A percentile compares a stretch with the other conserved stretches of the same genome.
Conservation (phyloP, 2,329 filamentous ascomycete species). For the Pseudopithomyces chartarum region DNA sequence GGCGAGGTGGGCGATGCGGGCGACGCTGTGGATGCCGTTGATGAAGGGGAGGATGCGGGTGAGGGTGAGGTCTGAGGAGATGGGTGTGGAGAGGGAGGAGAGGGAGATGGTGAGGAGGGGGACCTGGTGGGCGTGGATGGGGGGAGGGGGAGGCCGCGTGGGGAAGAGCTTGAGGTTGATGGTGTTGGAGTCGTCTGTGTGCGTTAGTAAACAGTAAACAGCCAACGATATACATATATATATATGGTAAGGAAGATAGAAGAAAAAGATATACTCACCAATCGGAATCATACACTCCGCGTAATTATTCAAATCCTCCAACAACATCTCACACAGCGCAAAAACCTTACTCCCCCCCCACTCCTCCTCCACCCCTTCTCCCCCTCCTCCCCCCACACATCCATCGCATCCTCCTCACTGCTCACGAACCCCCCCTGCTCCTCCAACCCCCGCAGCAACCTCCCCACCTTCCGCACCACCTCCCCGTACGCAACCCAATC, state of each 20-base stretch:
- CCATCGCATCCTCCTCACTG: constrained; percentile 53
- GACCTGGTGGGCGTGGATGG: constrained; percentile 87
- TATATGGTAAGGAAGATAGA: not conserved
- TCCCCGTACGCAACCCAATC: constrained; percentile 82
- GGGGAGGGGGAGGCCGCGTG: constrained; percentile 74
- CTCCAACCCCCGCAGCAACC: constrained; percentile 86
- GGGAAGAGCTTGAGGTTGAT: constrained; percentile 97
- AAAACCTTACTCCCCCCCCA: constrained; percentile 58
- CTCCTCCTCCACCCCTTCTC: constrained; percentile 28
- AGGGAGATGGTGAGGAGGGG: constrained; percentile 70
- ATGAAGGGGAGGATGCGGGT: constrained; percentile 82
- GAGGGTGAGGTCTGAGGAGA: constrained; percentile 74
- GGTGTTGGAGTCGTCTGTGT: constrained; percentile 85
- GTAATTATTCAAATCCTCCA: constrained; percentile 96
- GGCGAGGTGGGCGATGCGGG: constrained; percentile 81
- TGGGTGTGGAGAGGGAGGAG: constrained; percentile 48
- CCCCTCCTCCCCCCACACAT: constrained; percentile 37
- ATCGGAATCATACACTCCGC: constrained; percentile 99
- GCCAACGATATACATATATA: too few species aligned
- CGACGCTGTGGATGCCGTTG: constrained; percentile 88
- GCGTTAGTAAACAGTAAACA: too few species aligned
- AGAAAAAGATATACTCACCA: constrained; percentile 59
- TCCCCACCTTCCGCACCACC: constrained; percentile 83
- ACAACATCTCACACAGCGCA: constrained; percentile 80
- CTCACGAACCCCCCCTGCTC: constrained; percentile 87